Conservation (phyloP, 805 yeast species). For the Jamesozyma gamospora region DNA sequence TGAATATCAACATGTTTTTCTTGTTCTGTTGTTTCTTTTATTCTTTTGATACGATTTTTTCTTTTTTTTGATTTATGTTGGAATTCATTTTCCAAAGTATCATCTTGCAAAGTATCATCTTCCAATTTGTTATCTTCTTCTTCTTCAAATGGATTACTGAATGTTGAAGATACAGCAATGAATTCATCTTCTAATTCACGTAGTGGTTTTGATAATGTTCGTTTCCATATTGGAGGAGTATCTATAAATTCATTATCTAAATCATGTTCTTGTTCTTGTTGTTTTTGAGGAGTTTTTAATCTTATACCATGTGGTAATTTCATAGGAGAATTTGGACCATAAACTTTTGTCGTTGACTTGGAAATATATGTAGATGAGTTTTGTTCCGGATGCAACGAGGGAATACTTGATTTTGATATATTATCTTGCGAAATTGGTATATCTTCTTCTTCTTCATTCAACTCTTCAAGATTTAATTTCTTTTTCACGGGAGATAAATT, state of each 20-base stretch:
- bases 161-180: constrained; percentile 10
- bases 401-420: too few relatives aligned
- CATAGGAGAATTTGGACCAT: constrained; percentile 25
- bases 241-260: constrained; percentile 20
- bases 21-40: constrained; percentile 1
- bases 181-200: constrained; percentile 26
- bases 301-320: constrained; percentile 28
- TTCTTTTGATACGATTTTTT: constrained; percentile 5
- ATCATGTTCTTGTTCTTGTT: neutral
- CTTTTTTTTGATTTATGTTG: constrained; percentile 8
- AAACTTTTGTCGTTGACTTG: constrained; percentile 4
- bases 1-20: constrained; percentile 14
- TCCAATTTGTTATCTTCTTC: neutral
- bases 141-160: constrained; percentile 2
- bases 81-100: neutral
- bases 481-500: constrained; percentile 22
- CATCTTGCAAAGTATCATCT: neutral
- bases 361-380: neutral
- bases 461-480: constrained; percentile 4
- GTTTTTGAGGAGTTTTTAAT: constrained; percentile 16
- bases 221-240: constrained; percentile 25
- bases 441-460: constrained; percentile 2
- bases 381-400: constrained; percentile 6
- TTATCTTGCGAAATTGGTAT: too few relatives aligned
- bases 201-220: constrained; percentile 18